phyloP scores from a whole-genome alignment of 768 basidiomycete species.

The Gymnopilus dilepis region DNA sequence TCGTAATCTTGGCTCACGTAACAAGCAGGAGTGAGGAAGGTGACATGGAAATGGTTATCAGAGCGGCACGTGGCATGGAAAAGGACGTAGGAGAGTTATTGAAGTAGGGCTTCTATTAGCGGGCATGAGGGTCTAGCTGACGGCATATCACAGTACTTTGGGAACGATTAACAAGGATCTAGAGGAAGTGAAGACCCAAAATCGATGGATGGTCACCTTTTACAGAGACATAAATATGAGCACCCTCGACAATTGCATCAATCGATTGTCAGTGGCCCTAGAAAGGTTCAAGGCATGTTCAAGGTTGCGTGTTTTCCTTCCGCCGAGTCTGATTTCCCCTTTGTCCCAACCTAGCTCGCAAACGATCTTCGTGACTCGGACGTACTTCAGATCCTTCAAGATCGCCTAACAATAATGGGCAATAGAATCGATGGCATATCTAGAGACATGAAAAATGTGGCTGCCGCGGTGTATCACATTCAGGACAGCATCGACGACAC shows the following conservation, averaged over 20 bases:
- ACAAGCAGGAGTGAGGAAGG: neutral
- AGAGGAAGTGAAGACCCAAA: slow-evolving; percentile 15
- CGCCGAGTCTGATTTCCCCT: no score
- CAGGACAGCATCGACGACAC: neutral
- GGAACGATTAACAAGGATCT: slow-evolving; percentile 16
- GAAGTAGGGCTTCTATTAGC: neutral
- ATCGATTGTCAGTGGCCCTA: slow-evolving; percentile 14
- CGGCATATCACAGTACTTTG: slow-evolving; percentile 11
- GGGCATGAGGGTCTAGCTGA: slow-evolving; percentile 4
- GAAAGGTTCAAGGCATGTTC: slow-evolving; percentile 18
- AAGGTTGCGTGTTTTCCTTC: no score
- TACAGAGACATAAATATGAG: slow-evolving; percentile 15
- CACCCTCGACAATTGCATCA: slow-evolving; percentile 19
- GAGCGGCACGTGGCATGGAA: neutral
- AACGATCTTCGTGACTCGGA: neutral
- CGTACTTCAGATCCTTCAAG: neutral
- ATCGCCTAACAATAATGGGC: neutral
- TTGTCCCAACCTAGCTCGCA: neutral
- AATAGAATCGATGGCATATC: neutral
- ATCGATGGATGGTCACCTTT: slow-evolving; percentile 15
- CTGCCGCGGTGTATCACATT: neutral
- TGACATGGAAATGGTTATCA: neutral
- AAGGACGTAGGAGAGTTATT: neutral
- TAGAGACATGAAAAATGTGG: neutral
- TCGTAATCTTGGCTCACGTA: neutral